These are phyloP conservation scores for Cyberlindnera sargentensis DNA, from an alignment of 805 yeast species.

Conservation along the genomic window DNA sequence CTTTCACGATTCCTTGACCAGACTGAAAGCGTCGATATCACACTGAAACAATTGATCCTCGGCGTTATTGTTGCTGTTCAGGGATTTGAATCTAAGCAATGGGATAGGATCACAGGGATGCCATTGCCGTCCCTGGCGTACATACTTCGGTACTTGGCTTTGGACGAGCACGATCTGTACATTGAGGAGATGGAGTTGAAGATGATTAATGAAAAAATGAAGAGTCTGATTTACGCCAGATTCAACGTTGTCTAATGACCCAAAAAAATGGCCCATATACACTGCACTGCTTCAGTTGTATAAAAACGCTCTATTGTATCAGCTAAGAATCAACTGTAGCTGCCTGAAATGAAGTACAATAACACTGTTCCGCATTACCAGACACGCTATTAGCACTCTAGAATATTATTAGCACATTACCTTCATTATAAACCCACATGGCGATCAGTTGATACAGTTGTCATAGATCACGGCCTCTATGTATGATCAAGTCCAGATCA, in stretches of 20 bases:
- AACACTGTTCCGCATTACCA: no score
- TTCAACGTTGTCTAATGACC: constrained; percentile 11
- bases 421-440: no score
- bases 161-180: constrained; percentile 5
- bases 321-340: no score
- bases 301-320: no score
- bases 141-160: constrained; percentile 1
- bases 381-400: no score
- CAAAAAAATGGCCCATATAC: no score
- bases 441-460: not conserved
- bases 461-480: constrained; percentile 1
- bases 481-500: constrained; percentile 27
- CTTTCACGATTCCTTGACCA: constrained; percentile 6
- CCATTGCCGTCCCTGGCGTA: constrained; percentile 1
- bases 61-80: constrained; percentile 4
- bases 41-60: constrained; percentile 11
- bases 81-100: constrained; percentile 3
- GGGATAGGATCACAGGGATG: constrained; percentile 13
- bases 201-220: constrained; percentile 18
- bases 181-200: constrained; percentile 9
- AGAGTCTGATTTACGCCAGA: constrained; percentile 13
- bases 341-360: no score
- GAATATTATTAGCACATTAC: not conserved
- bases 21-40: constrained; percentile 3
- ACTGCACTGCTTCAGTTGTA: no score